Conservation (phyloP, 495 filamentous ascomycete species). For the Cercophora newfieldiana region DNA sequence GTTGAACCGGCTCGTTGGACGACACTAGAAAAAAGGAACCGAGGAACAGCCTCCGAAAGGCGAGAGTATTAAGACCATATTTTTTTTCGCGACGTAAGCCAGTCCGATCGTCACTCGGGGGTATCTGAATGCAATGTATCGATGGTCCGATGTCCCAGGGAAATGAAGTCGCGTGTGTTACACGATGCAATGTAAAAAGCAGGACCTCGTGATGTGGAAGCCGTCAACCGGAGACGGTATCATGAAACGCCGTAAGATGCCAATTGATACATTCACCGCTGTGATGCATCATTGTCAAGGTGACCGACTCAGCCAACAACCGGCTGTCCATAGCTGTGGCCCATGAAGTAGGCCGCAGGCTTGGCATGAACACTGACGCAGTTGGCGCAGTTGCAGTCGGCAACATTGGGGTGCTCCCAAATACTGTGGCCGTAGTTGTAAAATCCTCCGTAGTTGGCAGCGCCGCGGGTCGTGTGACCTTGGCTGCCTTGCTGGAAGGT, state of each 20-base stretch:
- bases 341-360: constrained; percentile 64
- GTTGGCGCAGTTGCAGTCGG: constrained; percentile 67
- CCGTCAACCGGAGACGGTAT: constrained; percentile 10
- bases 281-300: not conserved
- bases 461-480: constrained; percentile 40
- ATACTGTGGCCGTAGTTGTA: constrained; percentile 57
- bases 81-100: constrained; percentile 16
- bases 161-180: constrained; percentile 24
- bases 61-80: constrained; percentile 12
- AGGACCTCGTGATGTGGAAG: constrained; percentile 9
- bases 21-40: not conserved
- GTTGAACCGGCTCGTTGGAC: not conserved
- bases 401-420: constrained; percentile 60
- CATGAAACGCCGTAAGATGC: constrained; percentile 16
- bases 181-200: constrained; percentile 27
- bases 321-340: constrained; percentile 63
- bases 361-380: constrained; percentile 58
- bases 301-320: constrained; percentile 55
- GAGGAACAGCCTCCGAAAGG: not conserved
- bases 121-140: constrained; percentile 48
- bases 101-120: constrained; percentile 25
- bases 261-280: constrained; percentile 1
- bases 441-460: constrained; percentile 36
- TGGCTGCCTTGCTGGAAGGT: constrained; percentile 48
- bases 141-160: constrained; percentile 32